Evolutionary conservation across 768 basidiomycete species (phyloP), one percentile per base, ranked within the genome.

Genomic region (Porphyrellus cyaneotinctus): DNA sequence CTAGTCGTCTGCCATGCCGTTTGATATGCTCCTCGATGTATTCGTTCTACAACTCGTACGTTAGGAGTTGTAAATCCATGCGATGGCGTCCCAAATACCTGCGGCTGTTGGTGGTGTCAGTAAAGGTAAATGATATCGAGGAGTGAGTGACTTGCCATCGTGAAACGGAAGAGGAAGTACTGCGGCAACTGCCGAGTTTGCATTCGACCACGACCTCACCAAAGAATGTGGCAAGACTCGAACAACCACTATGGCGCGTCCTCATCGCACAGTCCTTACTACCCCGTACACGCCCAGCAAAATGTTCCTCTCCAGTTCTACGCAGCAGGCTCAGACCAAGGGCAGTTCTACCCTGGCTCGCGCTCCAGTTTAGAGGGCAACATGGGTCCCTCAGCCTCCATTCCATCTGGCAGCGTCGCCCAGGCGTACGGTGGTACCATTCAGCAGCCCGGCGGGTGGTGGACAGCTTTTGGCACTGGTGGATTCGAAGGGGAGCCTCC

Each of bases 1-100:
- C 95, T 77, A 97, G 76, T 66, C 94, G 84, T 60, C 94, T 83
- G 68, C 95, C 95, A 82, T 97, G 91, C 48, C 93, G 87, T 75
- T 92, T 94, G 71, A 97, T 95, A 67, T 91, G 89, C 77, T 99
- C 95, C 72, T 98, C 95, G 72, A 99, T 98, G 71, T 98, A 97
- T 70, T 97, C 95, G 79, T 98, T 98, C 91, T 99, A 58, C 51
- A 53, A 52, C 14, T 23, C 14, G 22, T 22, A 5, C 14, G 44
- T 64, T 49, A 68, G 62, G 41, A 2, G 36, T 11, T 26, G n/a
- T 32, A 9, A 23, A 26, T n/a, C 28, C 14, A 23, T 24, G n/a
- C 5, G 53, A 51, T 46, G 6, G 14, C 24, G 17, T 30, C 30
- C 3, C 14, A 35, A 43, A 54, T 75, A 87, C 86, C 82, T 88